phyloP scores from a whole-genome alignment of 73 alveolate species.

The Paramecium tetraurelia region DNA sequence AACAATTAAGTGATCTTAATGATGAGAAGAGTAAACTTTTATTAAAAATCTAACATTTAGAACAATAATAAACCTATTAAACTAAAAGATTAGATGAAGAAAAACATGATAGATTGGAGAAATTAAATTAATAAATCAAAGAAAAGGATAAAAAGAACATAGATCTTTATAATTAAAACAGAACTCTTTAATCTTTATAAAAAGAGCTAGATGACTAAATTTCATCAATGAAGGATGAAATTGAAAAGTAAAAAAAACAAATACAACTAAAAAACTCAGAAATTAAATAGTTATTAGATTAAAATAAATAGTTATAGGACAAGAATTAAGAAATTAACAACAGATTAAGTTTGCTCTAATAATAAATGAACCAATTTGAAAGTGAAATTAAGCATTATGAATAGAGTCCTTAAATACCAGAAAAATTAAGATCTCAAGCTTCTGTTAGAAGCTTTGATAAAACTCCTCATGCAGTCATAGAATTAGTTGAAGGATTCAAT shows the following conservation, averaged over 20 bases:
- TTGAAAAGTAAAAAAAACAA: neutral
- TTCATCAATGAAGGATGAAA: neutral
- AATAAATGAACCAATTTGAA: neutral
- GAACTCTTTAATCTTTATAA: neutral
- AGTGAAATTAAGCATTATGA: neutral
- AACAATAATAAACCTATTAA: neutral
- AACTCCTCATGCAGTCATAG: neutral
- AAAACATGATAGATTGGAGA: neutral
- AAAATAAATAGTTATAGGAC: neutral
- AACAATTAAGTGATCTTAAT: neutral
- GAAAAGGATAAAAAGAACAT: constrained; percentile 38
- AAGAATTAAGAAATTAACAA: neutral
- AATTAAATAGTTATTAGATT: neutral
- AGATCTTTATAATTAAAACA: neutral
- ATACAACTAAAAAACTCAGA: neutral
- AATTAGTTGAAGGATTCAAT: constrained; percentile 50
- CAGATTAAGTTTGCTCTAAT: neutral
- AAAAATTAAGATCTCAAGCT: neutral
- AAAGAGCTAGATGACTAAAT: constrained; percentile 2
- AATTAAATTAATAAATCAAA: neutral
- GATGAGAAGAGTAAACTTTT: constrained; percentile 18
- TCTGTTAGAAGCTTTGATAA: neutral
- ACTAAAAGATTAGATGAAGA: neutral
- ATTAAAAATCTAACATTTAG: neutral
- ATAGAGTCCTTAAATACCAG: neutral